phyloP scores from a whole-genome alignment of 2,329 filamentous ascomycete genomes.

The Aureobasidium namibiae region DNA sequence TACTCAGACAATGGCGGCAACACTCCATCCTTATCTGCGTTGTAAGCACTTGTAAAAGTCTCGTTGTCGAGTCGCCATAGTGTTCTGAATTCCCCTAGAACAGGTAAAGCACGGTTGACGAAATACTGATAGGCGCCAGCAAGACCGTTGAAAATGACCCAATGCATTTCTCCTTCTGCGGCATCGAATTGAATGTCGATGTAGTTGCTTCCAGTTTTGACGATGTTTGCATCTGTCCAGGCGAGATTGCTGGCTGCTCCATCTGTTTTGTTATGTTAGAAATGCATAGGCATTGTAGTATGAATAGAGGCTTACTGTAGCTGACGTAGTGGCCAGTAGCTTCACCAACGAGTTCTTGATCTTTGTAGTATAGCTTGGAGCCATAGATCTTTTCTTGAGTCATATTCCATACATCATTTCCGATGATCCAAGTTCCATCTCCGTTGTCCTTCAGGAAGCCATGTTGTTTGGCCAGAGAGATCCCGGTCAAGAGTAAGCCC shows the following conservation, averaged over 20 bases:
- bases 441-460: conserved; percentile 27
- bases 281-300: too few relatives aligned
- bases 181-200: conserved; percentile 43
- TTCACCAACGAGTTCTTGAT: conserved; percentile 33
- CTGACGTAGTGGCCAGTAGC: conserved; percentile 38
- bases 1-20: conserved; percentile 40
- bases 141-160: conserved; percentile 43
- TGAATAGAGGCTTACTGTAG: conserved; percentile 28
- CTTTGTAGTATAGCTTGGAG: conserved; percentile 34
- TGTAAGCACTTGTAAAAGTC: conserved; percentile 41
- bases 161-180: conserved; percentile 43
- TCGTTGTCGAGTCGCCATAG: conserved; percentile 43
- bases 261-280: conserved; percentile 28
- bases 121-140: conserved; percentile 50
- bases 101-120: conserved; percentile 42
- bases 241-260: conserved; percentile 39
- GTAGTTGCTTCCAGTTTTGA: conserved; percentile 33
- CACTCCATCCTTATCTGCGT: conserved; percentile 37
- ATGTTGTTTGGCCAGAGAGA: background rate
- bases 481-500: background rate
- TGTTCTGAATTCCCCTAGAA: conserved; percentile 43
- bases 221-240: conserved; percentile 41
- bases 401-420: conserved; percentile 36
- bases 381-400: conserved; percentile 32
- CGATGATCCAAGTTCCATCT: conserved; percentile 30